A percentile compares a stretch with the other conserved stretches of the same genome.
Conservation (phyloP, 1,139 yeast genomes). For the Hyphopichia khmerensis region DNA sequence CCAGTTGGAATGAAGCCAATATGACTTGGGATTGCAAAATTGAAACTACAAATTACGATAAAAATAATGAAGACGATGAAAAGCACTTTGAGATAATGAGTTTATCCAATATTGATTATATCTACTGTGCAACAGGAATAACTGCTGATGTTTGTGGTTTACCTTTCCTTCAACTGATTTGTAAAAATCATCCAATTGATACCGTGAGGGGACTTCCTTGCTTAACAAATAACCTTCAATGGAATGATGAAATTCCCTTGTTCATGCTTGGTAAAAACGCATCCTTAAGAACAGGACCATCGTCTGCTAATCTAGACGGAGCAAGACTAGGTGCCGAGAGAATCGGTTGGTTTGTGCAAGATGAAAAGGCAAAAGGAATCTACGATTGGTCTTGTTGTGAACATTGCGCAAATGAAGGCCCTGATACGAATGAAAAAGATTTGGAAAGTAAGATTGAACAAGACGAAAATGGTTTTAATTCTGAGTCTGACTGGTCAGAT, state of each 20-base stretch:
- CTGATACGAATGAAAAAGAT: not conserved
- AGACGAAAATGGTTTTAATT: constrained; percentile 3
- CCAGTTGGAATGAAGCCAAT: constrained; percentile 18
- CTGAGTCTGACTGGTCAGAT: constrained; percentile 5
- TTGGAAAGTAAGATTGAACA: constrained; percentile 7
- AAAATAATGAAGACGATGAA: constrained; percentile 6
- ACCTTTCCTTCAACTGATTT: constrained; percentile 26
- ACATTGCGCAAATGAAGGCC: not conserved
- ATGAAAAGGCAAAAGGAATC: constrained; percentile 20
- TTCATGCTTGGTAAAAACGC: constrained; percentile 48
- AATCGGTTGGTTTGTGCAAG: constrained; percentile 40
- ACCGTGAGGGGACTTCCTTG: constrained; percentile 42
- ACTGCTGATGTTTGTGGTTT: constrained; percentile 29
- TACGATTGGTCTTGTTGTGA: constrained; percentile 22
- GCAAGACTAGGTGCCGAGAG: constrained; percentile 50
- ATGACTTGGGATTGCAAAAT: constrained; percentile 18
- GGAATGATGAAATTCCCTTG: constrained; percentile 39
- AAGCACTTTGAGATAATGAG: not conserved
- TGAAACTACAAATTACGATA: constrained; percentile 12
- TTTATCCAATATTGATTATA: constrained; percentile 27
- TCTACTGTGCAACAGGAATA: constrained; percentile 47
- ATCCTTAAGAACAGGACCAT: constrained; percentile 44
- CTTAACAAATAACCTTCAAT: constrained; percentile 45
- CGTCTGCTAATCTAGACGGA: constrained; percentile 51
- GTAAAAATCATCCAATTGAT: constrained; percentile 26